Evolutionary conservation across 495 filamentous ascomycete species (phyloP).

Genomic region (Neurospora sp.): DNA sequence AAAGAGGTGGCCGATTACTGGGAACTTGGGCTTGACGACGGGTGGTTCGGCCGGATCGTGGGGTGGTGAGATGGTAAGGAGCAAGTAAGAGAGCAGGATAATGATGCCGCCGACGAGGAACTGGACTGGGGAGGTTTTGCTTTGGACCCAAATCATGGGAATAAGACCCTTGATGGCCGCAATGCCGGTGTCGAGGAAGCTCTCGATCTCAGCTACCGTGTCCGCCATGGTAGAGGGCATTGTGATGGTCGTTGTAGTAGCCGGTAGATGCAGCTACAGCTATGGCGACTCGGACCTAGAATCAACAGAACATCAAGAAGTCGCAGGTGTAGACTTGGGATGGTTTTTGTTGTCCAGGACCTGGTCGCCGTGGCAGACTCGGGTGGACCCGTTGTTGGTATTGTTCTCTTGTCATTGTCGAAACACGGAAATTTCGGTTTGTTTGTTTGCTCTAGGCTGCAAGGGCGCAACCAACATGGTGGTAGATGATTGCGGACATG

Average conservation of each 20-base stretch:
- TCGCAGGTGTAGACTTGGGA: neutral
- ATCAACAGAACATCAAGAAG: neutral
- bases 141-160: constrained; percentile 15
- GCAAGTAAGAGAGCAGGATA: neutral
- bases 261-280: neutral
- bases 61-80: constrained; percentile 1
- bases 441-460: neutral
- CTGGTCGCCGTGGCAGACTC: neutral
- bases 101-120: constrained; percentile 10
- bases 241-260: neutral
- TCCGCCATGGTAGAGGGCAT: constrained; percentile 1
- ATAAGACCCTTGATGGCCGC: constrained; percentile 11
- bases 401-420: neutral
- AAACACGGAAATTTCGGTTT: neutral
- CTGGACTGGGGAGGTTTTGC: constrained; percentile 8
- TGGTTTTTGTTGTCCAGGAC: neutral
- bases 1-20: constrained; percentile 14
- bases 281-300: rapidly evolving
- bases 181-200: constrained; percentile 8
- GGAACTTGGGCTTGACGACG: constrained; percentile 6
- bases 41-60: constrained; percentile 15
- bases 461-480: neutral
- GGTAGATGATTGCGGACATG: neutral
- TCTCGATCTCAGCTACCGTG: neutral
- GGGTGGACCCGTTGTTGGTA: neutral